These are phyloP conservation scores for Nannochloropsis oceanica DNA, from an alignment of 108 stramenopile genomes.

Conservation along the genomic window DNA sequence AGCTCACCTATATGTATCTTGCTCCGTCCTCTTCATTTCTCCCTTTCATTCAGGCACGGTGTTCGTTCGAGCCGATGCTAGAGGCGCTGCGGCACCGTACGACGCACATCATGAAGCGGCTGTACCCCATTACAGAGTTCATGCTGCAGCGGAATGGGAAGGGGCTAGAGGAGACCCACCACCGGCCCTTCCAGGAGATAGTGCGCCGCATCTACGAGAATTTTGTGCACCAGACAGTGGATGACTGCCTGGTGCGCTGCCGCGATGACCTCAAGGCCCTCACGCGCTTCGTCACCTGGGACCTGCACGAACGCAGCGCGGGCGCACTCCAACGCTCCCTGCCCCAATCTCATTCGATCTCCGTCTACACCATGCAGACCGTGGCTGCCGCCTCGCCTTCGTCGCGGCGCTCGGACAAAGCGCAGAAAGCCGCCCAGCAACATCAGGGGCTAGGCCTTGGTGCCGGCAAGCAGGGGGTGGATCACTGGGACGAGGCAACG, in stretches of 20 bases:
- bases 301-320: slow-evolving; percentile 61
- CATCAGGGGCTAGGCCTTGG: background rate
- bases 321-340: slow-evolving; percentile 61
- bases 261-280: slow-evolving; percentile 66
- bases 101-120: slow-evolving; percentile 65
- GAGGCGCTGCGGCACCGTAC: slow-evolving; percentile 48
- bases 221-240: slow-evolving; percentile 58
- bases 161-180: slow-evolving; percentile 40
- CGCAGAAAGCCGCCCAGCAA: slow-evolving; percentile 9
- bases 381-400: background rate
- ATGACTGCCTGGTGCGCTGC: slow-evolving; percentile 45
- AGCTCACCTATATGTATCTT: background rate
- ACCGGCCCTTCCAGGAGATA: slow-evolving; percentile 40
- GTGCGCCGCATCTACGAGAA: slow-evolving; percentile 61
- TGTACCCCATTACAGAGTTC: slow-evolving; percentile 64
- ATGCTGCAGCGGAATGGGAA: slow-evolving; percentile 61
- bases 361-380: slow-evolving; percentile 35
- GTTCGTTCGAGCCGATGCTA: slow-evolving; percentile 62
- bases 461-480: background rate
- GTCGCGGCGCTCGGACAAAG: background rate
- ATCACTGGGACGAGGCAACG: slow-evolving; percentile 32
- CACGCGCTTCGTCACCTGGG: slow-evolving; percentile 83
- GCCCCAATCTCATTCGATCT: slow-evolving; percentile 45
- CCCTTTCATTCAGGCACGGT: slow-evolving; percentile 38
- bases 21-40: background rate